Conservation (phyloP, 208 protist genomes). For the Leishmania gerbilli region DNA sequence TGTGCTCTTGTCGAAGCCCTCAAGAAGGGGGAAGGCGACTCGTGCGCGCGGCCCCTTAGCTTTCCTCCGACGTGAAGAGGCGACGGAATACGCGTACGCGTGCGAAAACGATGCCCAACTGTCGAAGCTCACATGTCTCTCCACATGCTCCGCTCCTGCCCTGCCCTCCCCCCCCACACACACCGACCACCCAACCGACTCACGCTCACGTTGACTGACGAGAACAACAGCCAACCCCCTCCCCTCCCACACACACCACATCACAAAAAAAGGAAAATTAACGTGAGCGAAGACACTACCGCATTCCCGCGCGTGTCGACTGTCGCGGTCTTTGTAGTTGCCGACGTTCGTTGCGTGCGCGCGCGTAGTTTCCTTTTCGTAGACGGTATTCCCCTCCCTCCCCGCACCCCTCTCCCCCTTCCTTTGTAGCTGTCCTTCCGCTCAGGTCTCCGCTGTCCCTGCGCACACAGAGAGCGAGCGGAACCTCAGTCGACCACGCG, state of each 20-base stretch:
- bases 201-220: neutral
- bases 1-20: neutral
- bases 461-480: neutral
- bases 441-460: neutral
- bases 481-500: neutral
- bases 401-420: neutral
- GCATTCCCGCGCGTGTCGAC: neutral
- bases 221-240: neutral
- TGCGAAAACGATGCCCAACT: too few relatives aligned
- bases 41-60: neutral
- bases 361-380: neutral
- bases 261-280: neutral
- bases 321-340: neutral
- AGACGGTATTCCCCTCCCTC: neutral
- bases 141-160: too few relatives aligned
- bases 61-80: neutral
- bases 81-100: neutral
- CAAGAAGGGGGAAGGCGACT: neutral
- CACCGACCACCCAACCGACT: neutral
- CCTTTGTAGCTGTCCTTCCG: neutral
- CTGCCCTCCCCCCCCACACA: neutral
- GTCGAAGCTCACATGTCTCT: neutral
- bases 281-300: neutral
- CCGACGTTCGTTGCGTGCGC: neutral
- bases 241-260: neutral